A percentile compares a stretch with the other conserved stretches of the same genome.
phyloP scores from a whole-genome alignment of 208 protist species.

The Acanthamoeba lenticulata region DNA sequence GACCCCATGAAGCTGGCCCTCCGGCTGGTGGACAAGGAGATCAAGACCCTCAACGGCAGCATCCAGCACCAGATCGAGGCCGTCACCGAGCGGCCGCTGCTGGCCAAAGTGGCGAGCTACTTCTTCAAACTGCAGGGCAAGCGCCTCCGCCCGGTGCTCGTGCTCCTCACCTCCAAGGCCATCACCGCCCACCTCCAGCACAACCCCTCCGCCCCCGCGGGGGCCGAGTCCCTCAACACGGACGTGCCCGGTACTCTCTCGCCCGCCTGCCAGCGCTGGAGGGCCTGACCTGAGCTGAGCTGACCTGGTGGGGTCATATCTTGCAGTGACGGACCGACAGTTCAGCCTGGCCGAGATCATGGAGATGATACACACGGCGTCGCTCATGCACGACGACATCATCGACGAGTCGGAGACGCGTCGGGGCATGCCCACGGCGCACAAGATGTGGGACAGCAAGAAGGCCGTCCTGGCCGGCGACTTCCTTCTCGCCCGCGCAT shows the following conservation, averaged over 20 bases:
- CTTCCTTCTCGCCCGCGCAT: conserved; percentile 92
- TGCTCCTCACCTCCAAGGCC: conserved; percentile 65
- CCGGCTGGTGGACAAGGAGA: conserved; percentile 38
- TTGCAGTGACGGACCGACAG: conserved; percentile 44
- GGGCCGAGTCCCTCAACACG: not conserved
- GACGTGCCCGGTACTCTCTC: not conserved
- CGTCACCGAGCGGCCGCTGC: conserved; percentile 55
- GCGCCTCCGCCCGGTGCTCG: conserved; percentile 54
- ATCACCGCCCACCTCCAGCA: conserved; percentile 28
- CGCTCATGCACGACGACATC: conserved; percentile 96
- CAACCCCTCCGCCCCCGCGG: not conserved
- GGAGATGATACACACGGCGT: conserved; percentile 96
- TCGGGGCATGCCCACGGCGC: conserved; percentile 87
- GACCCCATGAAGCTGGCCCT: conserved; percentile 65
- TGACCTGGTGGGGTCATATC: not conserved
- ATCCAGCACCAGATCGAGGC: conserved; percentile 52
- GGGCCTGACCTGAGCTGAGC: not conserved
- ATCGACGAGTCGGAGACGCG: conserved; percentile 94
- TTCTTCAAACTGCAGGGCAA: conserved; percentile 72
- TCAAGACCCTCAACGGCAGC: conserved; percentile 51
- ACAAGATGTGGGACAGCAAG: conserved; percentile 91
- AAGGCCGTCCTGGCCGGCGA: conserved; percentile 94
- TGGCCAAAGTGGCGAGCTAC: conserved; percentile 66
- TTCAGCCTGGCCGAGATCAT: conserved; percentile 92
- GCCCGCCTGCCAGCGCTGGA: not conserved